Evolutionary conservation across 768 basidiomycete species (phyloP).

Genomic region (Zangia roseola): DNA sequence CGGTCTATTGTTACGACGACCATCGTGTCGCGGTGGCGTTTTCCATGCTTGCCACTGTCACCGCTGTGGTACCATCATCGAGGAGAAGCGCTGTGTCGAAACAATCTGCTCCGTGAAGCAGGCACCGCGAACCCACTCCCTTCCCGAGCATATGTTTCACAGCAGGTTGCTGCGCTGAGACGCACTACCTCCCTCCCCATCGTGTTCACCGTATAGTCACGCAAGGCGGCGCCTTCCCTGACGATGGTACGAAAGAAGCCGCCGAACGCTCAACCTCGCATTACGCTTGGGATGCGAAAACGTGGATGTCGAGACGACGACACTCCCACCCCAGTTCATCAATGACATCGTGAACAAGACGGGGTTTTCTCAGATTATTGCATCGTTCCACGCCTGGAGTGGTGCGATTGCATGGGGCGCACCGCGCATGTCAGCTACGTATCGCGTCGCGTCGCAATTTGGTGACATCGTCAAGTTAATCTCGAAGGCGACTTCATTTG

Average conservation of each 20-base stretch:
- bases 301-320: constrained; percentile 87
- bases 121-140: constrained; percentile 59
- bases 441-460: constrained; percentile 56
- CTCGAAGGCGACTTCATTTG: constrained; percentile 70
- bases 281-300: constrained; percentile 87
- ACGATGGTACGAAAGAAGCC: constrained; percentile 67
- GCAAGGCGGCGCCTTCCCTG: constrained; percentile 92
- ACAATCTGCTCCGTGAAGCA: constrained; percentile 74
- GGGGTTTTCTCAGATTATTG: constrained; percentile 76
- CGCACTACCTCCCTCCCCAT: constrained; percentile 79
- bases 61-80: constrained; percentile 76
- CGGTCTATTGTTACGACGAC: constrained; percentile 95
- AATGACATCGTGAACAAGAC: constrained; percentile 59
- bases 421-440: constrained; percentile 62
- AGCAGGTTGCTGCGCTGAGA: constrained; percentile 78
- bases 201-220: constrained; percentile 85
- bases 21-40: constrained; percentile 99
- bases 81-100: constrained; percentile 97
- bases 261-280: constrained; percentile 71
- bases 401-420: constrained; percentile 83
- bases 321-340: constrained; percentile 64
- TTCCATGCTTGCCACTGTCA: constrained; percentile 76
- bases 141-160: constrained; percentile 66
- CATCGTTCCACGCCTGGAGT: constrained; percentile 94
- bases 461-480: constrained; percentile 95